Evolutionary conservation across 139 green algal species (phyloP), one percentile per base, ranked within the genome.

Genomic region (Edaphochlamys debaryana): DNA sequence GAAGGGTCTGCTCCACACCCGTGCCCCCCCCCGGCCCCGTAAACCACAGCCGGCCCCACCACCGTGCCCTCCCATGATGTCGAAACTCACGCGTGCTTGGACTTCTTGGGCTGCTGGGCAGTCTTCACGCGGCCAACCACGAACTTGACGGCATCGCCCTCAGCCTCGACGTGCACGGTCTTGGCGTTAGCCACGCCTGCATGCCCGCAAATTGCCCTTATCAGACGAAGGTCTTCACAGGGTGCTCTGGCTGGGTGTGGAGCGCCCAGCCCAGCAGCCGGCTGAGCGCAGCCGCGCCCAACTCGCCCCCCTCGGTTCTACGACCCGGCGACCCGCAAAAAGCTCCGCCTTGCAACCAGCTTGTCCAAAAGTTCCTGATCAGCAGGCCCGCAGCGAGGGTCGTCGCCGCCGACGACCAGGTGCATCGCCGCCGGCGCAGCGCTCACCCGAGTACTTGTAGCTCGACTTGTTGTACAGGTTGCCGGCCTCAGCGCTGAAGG

Each of bases 391-490:
- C n/a, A n/a, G n/a, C n/a, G n/a, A n/a, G n/a, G n/a, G n/a, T n/a
- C n/a, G 19, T 9, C 34, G 40, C 6, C 67, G 38, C 40, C 67
- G 38, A 37, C 37, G 37, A 17, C 6, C 3, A 9, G 20, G 34
- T n/a, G 64, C 64, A 6, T 17, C 17, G 22, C 34, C 32, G 13
- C 64, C 8, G 32, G 13, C 32, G 60, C 60, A 27, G 5, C 2
- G 69, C 88, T 48, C 75, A 94, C 94, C 94, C 58, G 91, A 96
- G 89, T 94, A 92, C 87, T 96, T 97, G 94, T 95, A 97, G 85
- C 77, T 92, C 91, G 93, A 70, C 80, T 90, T 92, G 90, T 95
- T 95, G 87, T 90, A 93, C 88, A 96, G 84, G 89, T 96, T 96
- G 77, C 92, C 91, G 25, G 88, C 72, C 91, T 96, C 93, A 54